Percentiles rank a stretch among this genome's conserved stretches.
These are phyloP conservation scores for Naganishia vaughanmartiniae DNA, from an alignment of 768 basidiomycete genomes.

Conservation along the genomic window DNA sequence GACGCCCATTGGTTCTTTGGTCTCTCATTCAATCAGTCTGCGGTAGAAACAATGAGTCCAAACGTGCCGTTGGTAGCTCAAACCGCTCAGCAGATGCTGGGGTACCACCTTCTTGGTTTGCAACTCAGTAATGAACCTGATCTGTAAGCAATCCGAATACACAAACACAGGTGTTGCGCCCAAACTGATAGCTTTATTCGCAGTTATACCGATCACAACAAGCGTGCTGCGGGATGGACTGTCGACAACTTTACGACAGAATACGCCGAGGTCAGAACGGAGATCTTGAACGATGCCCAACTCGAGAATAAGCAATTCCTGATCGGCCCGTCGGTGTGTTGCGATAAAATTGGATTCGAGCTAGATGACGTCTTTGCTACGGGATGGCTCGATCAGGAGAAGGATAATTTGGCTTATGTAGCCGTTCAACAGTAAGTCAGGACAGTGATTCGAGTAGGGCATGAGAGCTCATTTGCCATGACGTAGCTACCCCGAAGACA, in stretches of 20 bases:
- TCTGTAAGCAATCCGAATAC: constrained; percentile 54
- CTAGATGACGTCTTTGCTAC: constrained; percentile 51
- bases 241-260: constrained; percentile 58
- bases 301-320: constrained; percentile 58
- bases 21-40: constrained; percentile 61
- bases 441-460: not conserved
- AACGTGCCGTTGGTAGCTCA: constrained; percentile 61
- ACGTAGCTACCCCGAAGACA: constrained; percentile 48
- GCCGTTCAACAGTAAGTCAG: constrained; percentile 51
- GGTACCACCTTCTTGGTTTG: constrained; percentile 64
- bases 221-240: constrained; percentile 43
- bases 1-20: constrained; percentile 66
- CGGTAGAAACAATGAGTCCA: constrained; percentile 52
- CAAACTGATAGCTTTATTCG: not conserved
- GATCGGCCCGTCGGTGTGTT: constrained; percentile 66
- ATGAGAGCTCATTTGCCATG: not conserved
- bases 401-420: constrained; percentile 42
- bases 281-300: constrained; percentile 54
- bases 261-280: constrained; percentile 57
- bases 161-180: not conserved
- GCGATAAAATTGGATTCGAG: constrained; percentile 57
- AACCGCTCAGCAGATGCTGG: constrained; percentile 63
- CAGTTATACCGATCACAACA: constrained; percentile 48
- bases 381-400: constrained; percentile 47
- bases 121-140: constrained; percentile 79